Percentiles rank a stretch among this genome's conserved stretches.
Evolutionary conservation across 2,329 filamentous ascomycete genomes (phyloP).

Genomic region (Clarireedia paspali): DNA sequence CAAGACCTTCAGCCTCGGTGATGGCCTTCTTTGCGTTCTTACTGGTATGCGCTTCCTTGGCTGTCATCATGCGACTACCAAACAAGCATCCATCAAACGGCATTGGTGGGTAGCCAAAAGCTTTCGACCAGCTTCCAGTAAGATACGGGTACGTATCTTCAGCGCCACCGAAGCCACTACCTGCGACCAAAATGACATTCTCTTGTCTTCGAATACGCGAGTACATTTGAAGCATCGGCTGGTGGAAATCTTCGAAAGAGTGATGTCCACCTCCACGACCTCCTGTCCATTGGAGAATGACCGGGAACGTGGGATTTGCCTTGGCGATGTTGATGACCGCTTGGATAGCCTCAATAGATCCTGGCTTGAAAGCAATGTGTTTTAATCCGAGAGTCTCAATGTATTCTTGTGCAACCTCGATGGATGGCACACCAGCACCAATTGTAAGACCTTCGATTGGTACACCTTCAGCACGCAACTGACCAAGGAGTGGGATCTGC

Average conservation of each 20-base stretch:
- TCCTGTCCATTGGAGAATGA: slow-evolving; percentile 91
- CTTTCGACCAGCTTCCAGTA: slow-evolving; percentile 80
- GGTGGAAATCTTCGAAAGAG: slow-evolving; percentile 92
- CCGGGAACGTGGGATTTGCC: slow-evolving; percentile 88
- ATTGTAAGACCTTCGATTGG: slow-evolving; percentile 90
- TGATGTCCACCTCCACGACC: slow-evolving; percentile 91
- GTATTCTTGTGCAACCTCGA: slow-evolving; percentile 88
- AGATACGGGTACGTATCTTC: slow-evolving; percentile 91
- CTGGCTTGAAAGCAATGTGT: slow-evolving; percentile 92
- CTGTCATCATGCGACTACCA: slow-evolving; percentile 89
- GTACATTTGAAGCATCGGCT: slow-evolving; percentile 87
- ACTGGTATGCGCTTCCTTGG: slow-evolving; percentile 86
- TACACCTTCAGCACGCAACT: slow-evolving; percentile 75
- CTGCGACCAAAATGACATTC: slow-evolving; percentile 84
- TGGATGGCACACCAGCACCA: slow-evolving; percentile 86
- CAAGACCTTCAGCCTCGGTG: slow-evolving; percentile 73
- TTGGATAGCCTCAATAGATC: slow-evolving; percentile 81
- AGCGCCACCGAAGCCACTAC: slow-evolving; percentile 83
- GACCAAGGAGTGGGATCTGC: slow-evolving; percentile 80
- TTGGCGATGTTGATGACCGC: slow-evolving; percentile 87
- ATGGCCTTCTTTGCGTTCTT: slow-evolving; percentile 85
- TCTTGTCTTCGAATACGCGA: slow-evolving; percentile 74
- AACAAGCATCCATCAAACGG: slow-evolving; percentile 89
- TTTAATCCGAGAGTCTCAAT: slow-evolving; percentile 88
- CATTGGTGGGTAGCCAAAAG: slow-evolving; percentile 85